Conservation (phyloP, 352 stramenopile genomes). For the Globisporangium rhizosaccharum region DNA sequence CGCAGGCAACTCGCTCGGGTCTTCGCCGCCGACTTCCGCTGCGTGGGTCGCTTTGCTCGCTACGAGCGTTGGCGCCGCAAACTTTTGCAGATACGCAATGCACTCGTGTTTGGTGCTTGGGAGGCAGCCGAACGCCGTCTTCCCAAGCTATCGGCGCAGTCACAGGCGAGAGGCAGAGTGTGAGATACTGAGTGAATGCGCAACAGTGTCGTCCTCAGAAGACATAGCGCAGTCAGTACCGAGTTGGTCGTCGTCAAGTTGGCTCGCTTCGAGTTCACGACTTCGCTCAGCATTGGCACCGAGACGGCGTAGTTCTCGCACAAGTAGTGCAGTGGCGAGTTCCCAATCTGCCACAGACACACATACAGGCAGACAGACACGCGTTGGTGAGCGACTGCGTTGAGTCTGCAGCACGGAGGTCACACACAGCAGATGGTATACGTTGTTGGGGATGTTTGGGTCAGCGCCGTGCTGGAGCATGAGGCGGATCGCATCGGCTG, state of each 20-base stretch:
- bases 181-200: not conserved
- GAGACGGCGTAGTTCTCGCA: constrained; percentile 64
- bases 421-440: constrained; percentile 14
- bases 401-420: not conserved
- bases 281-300: constrained; percentile 48
- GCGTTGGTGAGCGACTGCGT: not conserved
- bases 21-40: constrained; percentile 51
- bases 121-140: constrained; percentile 62
- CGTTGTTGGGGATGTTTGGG: constrained; percentile 73
- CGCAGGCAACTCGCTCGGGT: constrained; percentile 45
- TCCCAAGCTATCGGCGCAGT: constrained; percentile 34
- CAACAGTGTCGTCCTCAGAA: not conserved
- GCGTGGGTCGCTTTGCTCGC: constrained; percentile 5
- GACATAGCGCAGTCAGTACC: constrained; percentile 15
- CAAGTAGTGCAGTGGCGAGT: constrained; percentile 63
- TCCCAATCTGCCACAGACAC: constrained; percentile 52
- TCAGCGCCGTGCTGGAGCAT: constrained; percentile 60
- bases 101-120: constrained; percentile 52
- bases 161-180: not conserved
- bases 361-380: not conserved
- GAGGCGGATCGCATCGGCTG: constrained; percentile 29
- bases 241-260: constrained; percentile 68
- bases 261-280: constrained; percentile 51
- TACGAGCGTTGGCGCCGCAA: constrained; percentile 25
- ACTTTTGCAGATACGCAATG: constrained; percentile 46